A percentile compares a stretch with the other conserved stretches of the same genome.
Evolutionary conservation across 2,329 filamentous ascomycete genomes (phyloP).

Genomic region (Sporothrix pallida): DNA sequence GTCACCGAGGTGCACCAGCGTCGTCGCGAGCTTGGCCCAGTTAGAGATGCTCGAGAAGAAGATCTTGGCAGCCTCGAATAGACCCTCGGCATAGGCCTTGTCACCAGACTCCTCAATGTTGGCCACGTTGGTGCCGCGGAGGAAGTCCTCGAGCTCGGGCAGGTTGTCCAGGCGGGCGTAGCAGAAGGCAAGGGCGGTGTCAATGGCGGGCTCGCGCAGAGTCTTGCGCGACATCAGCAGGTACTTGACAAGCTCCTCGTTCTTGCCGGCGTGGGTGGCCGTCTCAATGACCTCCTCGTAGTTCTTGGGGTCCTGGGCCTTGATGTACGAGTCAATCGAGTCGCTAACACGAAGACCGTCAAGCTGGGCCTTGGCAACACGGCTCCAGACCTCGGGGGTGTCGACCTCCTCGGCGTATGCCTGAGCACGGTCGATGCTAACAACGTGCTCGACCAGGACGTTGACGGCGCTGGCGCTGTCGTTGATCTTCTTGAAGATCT

Average conservation of each 20-base stretch:
- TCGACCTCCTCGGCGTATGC: slow-evolving; percentile 96
- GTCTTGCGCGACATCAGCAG: slow-evolving; percentile 98
- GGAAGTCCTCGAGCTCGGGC: slow-evolving; percentile 92
- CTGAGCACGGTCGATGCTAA: slow-evolving; percentile 96
- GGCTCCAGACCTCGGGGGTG: slow-evolving; percentile 94
- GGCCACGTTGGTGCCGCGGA: slow-evolving; percentile 89
- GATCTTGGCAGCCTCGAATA: slow-evolving; percentile 96
- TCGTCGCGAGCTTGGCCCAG: slow-evolving; percentile 98
- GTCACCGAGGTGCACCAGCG: slow-evolving; percentile 93
- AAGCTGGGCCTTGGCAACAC: slow-evolving; percentile 95
- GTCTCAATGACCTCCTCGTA: slow-evolving; percentile 96
- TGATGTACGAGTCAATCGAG: slow-evolving; percentile 96
- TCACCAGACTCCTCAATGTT: slow-evolving; percentile 97
- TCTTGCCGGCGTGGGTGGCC: slow-evolving; percentile 92
- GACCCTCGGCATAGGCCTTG: slow-evolving; percentile 94
- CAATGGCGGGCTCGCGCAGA: slow-evolving; percentile 87
- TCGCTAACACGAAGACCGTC: slow-evolving; percentile 93
- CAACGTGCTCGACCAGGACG: slow-evolving; percentile 93
- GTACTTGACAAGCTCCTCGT: slow-evolving; percentile 96
- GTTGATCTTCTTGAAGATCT: slow-evolving; percentile 97
- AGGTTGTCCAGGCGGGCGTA: slow-evolving; percentile 92
- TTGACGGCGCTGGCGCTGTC: slow-evolving; percentile 86
- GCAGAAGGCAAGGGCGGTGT: slow-evolving; percentile 92
- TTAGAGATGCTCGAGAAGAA: slow-evolving; percentile 99
- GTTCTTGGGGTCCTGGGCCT: slow-evolving; percentile 89